Conservation (phyloP, 495 filamentous ascomycete species). For the Tricharina praecox region DNA sequence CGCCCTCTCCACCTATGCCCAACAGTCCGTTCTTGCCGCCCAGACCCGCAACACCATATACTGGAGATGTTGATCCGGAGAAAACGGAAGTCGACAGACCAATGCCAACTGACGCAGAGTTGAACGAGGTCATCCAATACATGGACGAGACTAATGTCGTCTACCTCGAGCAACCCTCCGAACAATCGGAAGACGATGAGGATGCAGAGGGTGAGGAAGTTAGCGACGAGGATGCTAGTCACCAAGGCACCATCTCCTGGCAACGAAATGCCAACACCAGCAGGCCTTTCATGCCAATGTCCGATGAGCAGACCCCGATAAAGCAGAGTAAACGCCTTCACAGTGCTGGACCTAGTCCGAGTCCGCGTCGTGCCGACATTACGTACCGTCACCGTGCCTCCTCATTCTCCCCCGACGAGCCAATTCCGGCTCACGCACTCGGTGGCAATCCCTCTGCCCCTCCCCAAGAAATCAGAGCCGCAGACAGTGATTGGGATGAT, state of each 20-base stretch:
- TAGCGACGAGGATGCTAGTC: neutral
- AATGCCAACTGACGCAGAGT: conserved; percentile 24
- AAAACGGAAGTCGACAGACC: conserved; percentile 10
- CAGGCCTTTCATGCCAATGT: conserved; percentile 14
- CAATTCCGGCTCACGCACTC: conserved; percentile 12
- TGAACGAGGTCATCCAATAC: conserved; percentile 24
- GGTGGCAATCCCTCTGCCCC: no score
- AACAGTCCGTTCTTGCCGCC: conserved; percentile 13
- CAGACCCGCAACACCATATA: conserved; percentile 3
- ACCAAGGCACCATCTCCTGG: neutral
- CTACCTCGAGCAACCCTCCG: conserved; percentile 5
- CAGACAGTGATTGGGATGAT: conserved; percentile 73
- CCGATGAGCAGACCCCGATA: conserved; percentile 17
- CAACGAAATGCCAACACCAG: conserved; percentile 17
- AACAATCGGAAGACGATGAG: conserved; percentile 8
- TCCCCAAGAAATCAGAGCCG: conserved; percentile 13
- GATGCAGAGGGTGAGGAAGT: conserved; percentile 8
- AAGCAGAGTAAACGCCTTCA: conserved; percentile 14
- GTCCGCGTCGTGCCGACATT: conserved; percentile 7
- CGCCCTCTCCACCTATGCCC: conserved; percentile 17
- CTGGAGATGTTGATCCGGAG: conserved; percentile 8
- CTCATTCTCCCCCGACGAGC: conserved; percentile 20
- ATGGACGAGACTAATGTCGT: conserved; percentile 11
- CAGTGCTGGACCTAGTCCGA: conserved; percentile 23
- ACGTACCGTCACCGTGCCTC: conserved; percentile 15